Percentiles rank a stretch among this genome's conserved stretches.
phyloP scores from a whole-genome alignment of 148 eudicot species.

The Rhododendron griersonianum region DNA sequence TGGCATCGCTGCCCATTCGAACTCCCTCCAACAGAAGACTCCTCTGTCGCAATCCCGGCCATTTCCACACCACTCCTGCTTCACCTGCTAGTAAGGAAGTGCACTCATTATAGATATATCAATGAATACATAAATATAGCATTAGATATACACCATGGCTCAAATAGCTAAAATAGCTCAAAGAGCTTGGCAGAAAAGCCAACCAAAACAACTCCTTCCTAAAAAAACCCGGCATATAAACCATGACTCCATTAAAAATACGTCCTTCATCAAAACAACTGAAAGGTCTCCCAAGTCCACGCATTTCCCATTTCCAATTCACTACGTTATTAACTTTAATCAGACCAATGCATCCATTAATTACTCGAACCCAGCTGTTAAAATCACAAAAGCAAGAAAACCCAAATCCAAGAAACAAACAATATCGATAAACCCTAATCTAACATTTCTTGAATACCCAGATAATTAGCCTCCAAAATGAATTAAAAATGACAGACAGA shows the following conservation, averaged over 20 bases:
- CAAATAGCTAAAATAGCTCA: not conserved
- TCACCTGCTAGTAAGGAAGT: conserved; percentile 30
- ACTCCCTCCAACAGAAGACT: conserved; percentile 52
- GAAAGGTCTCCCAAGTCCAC: not conserved
- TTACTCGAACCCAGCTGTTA: not conserved
- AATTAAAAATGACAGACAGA: not conserved
- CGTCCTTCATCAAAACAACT: not conserved
- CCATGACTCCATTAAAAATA: not conserved
- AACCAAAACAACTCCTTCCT: not conserved
- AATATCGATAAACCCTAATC: not conserved
- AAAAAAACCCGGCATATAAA: not conserved
- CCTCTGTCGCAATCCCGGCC: conserved; percentile 70
- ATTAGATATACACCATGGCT: not conserved
- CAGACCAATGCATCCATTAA: not conserved
- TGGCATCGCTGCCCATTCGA: conserved; percentile 55
- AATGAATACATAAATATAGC: not conserved
- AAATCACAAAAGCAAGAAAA: not conserved
- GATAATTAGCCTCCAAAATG: not conserved
- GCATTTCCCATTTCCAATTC: not conserved
- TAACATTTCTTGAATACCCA: not conserved
- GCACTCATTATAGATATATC: not conserved
- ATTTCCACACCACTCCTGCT: conserved; percentile 39
- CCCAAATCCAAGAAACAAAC: not conserved
- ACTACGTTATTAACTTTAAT: not conserved
- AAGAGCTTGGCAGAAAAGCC: not conserved